Evolutionary conservation across 345 rosid genomes (phyloP).

Genomic region (Erysimum cheiranthoides): DNA sequence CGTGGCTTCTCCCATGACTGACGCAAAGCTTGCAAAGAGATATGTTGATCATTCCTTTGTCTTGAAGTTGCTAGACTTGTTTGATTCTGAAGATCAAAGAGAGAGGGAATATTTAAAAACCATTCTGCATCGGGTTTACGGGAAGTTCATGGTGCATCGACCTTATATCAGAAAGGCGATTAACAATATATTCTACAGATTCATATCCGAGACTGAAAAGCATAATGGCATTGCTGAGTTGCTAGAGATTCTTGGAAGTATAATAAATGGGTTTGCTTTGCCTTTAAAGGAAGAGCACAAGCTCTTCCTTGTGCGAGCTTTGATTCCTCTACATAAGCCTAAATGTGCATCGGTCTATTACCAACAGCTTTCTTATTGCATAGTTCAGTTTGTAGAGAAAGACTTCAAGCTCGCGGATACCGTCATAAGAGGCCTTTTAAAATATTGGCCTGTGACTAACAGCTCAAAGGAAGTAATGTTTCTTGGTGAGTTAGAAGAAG

Average conservation of each 20-base stretch:
- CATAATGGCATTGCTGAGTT: slow-evolving; percentile 86
- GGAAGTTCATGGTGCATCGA: slow-evolving; percentile 91
- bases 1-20: slow-evolving; percentile 81
- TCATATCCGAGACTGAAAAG: slow-evolving; percentile 83
- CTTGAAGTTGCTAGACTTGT: slow-evolving; percentile 74
- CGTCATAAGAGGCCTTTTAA: slow-evolving; percentile 74
- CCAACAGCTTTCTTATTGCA: slow-evolving; percentile 85
- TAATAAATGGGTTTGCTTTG: slow-evolving; percentile 87
- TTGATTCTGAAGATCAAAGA: slow-evolving; percentile 83
- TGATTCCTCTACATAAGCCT: slow-evolving; percentile 88
- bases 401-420: slow-evolving; percentile 89
- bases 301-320: slow-evolving; percentile 83
- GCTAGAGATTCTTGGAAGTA: slow-evolving; percentile 85
- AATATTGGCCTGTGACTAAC: slow-evolving; percentile 88
- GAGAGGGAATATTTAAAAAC: slow-evolving; percentile 86
- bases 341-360: slow-evolving; percentile 75
- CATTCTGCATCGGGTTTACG: slow-evolving; percentile 77
- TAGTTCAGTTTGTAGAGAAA: slow-evolving; percentile 85
- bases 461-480: slow-evolving; percentile 93
- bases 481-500: slow-evolving; percentile 86
- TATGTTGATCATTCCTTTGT: slow-evolving; percentile 81
- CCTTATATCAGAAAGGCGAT: slow-evolving; percentile 86
- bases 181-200: slow-evolving; percentile 79
- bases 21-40: slow-evolving; percentile 85
- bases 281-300: slow-evolving; percentile 91